These are phyloP conservation scores for Penicillium crustosum DNA, from an alignment of 2,329 filamentous ascomycete genomes.

Conservation along the genomic window DNA sequence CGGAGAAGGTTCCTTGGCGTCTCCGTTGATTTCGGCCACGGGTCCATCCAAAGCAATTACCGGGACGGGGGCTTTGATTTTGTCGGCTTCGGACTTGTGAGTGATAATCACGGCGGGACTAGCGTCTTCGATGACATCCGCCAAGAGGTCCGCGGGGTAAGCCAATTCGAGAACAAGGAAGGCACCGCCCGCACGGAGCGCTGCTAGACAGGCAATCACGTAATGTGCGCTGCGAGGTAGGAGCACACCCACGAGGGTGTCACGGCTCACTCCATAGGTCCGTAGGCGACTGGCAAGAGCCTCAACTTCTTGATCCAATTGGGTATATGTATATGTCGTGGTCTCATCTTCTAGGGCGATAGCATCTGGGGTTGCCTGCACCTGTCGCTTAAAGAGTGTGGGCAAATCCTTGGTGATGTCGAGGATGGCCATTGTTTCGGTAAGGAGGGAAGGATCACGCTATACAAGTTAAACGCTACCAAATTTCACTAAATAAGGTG, in stretches of 20 bases:
- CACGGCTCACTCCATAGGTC: constrained; percentile 67
- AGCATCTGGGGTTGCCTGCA: constrained; percentile 64
- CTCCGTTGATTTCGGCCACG: constrained; percentile 30
- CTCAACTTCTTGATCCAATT: constrained; percentile 68
- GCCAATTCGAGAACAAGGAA: constrained; percentile 79
- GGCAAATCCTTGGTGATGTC: constrained; percentile 71
- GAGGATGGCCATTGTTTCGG: constrained; percentile 60
- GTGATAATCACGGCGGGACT: constrained; percentile 70
- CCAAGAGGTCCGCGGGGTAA: constrained; percentile 70
- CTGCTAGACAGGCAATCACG: constrained; percentile 74
- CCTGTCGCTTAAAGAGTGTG: constrained; percentile 70
- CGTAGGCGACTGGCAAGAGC: constrained; percentile 65
- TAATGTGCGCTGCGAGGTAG: constrained; percentile 75
- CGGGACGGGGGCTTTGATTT: constrained; percentile 61
- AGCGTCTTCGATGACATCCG: constrained; percentile 75
- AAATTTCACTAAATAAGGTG: not conserved
- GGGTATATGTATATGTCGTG: constrained; percentile 66
- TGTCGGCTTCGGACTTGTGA: constrained; percentile 61
- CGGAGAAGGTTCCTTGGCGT: constrained; percentile 49
- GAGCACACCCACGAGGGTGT: constrained; percentile 72
- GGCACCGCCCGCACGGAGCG: constrained; percentile 74
- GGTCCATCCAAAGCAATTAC: constrained; percentile 64
- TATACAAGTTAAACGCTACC: not conserved
- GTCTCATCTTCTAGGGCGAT: constrained; percentile 71
- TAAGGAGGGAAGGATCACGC: not conserved